Base-by-base conservation (phyloP, 192 early-diverging fungal species). In the Coemansia brasiliensis region DNA sequence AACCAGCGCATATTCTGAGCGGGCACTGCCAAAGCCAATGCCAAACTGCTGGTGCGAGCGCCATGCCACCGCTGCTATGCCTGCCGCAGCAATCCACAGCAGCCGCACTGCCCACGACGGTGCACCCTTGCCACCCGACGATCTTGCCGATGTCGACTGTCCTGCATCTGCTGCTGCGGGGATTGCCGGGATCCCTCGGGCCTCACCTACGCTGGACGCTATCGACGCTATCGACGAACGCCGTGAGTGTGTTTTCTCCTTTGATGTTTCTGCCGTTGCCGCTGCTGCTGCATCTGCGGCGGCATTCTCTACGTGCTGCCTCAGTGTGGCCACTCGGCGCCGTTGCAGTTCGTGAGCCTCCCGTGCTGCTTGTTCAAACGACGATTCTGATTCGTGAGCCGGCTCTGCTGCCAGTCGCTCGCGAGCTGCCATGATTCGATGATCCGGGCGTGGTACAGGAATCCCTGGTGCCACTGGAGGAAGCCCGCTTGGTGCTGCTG, bases 311-410 rank as follows among this genome's bases (percentile, higher is more conserved):
- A 50, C 59, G 57, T 63, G 67, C 60, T 67, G 59, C 4, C 74
- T 57, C 45, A 77, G 67, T n/a, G 74, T 71, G 3, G 74, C 74
- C 27, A 77, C 63, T 12, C 74, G 74, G 32, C 74, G 74, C 39
- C 74, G 74, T 64, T 67, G 73, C 67, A 66, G 67, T 9, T 50
- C 55, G 5, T 72, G 66, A 5, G 63, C 61, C 40, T 74, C 67
- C 15, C 29, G 39, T 17, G 52, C 64, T 8, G 60, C 40, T 35
- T 72, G 56, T 38, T 60, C 65, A 13, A 59, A 40, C 52, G 65
- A 20, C 9, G 40, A 37, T 17, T 21, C 16, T 13, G 27, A 35
- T 22, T 17, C 44, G 9, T n/a, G 18, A 29, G 25, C 12, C 16
- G 55, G 46, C 46, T 49, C 46, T 11, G 24, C 46, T 3, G 46